Evolutionary conservation across 78 protist species (phyloP), one percentile per base, ranked within the genome.

Genomic region (Thecamonas trahens): DNA sequence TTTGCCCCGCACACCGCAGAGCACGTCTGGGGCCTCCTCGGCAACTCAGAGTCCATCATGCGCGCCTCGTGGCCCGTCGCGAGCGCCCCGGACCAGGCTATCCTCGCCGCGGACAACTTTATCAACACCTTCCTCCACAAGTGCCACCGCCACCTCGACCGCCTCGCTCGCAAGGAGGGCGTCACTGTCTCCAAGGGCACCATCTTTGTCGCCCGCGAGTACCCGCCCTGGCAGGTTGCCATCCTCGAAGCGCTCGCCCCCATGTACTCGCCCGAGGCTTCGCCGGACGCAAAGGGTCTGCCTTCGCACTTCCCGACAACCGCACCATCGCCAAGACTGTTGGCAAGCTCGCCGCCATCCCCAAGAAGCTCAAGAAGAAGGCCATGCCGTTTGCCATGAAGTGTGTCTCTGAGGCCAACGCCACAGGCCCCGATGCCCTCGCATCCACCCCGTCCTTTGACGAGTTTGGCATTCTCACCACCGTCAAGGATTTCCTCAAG

Each of bases 1-100:
- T 77, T 98, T 62, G 57, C 91, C 61, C 97, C 99, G 42, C 99
- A 97, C 91, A 61, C 24, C 29, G 14, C 86, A 47, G 99, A 98
- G 79, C 74, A 92, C 65, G 18, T 98, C 40, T 98, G 98, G 98
- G 0, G 53, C 54, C 28, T 86, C 37, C 80, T 94, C 3, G 86
- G 86, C 28, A 67, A 86, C 70, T 42, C 0, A n/a, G 84, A 87
- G 29, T 61, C 65, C 35, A 57, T 90, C 63, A 13, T 66, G 60
- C 2, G 8, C 15, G 40, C 47, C 4, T 22, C 15, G 24, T 70
- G 65, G 57, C 74, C 65, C 22, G 45, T 1, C 15, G 65, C 35
- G 17, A 52, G 61, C 17, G 52, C 1, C 38, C n/a, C 54, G 7
- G 45, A 37, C 7, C 1, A n/a, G 17, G 49, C 7, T 26, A 11